Evolutionary conservation across 257 asterid species (phyloP), one percentile per base, ranked within the genome.

Genomic region (Przewalskia tangutica): DNA sequence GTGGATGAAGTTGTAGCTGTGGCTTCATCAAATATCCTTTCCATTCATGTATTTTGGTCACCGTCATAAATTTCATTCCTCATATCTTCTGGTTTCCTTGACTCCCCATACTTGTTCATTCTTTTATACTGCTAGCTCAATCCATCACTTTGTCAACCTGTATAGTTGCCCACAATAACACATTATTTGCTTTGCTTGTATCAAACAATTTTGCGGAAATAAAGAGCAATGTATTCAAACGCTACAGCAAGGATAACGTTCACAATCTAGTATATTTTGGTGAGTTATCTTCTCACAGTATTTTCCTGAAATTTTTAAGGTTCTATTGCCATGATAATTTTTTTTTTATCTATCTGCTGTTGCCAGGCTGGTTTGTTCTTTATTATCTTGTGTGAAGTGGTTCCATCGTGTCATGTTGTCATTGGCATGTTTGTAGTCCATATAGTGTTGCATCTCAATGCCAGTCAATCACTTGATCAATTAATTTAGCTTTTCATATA

Each of bases 191-290:
- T 60, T 90, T 96, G 94, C 95, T 96, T n/a, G 93, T 96, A 79
- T 94, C 99, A 10, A 96, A 93, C 93, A 96, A 96, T 88, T 96
- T 96, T 86, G 95, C 97, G 12, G 99, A 96, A 92, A 96, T 96
- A 51, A 96, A 96, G 82, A 92, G 99, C 90, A 94, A 91, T 2
- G 98, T 94, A 73, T 96, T 96, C 86, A 94, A 96, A 82, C 98
- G 98, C 55, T 94, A 86, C 83, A 94, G 97, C 92, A 94, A 91
- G 91, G 98, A 91, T 70, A 94, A 96, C 38, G 90, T 96, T 85
- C 98, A 90, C 87, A 94, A 91, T 84, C 83, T 94, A 85, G 98
- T 92, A 81, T 94, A 93, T 84, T 89, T 84, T 81, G 99, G 98
- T 96, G 88, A 91, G 99, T 90, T 78, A 83, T 81, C 50, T 85